These are phyloP conservation scores for Rubus idaeus DNA, from an alignment of 306 rosid species.

Conservation along the genomic window DNA sequence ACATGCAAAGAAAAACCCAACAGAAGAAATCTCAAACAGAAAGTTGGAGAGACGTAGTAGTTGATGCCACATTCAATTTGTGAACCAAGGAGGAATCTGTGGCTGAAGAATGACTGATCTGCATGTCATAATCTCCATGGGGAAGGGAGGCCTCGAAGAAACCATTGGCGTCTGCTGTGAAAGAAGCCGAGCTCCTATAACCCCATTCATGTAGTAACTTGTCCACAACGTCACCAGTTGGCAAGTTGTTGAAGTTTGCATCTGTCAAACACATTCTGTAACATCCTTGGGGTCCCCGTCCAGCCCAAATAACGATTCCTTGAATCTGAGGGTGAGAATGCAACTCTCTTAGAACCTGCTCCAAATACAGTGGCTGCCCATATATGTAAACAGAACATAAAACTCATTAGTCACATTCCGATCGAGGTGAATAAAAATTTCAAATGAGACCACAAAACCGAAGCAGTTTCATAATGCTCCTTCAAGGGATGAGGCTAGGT, in stretches of 20 bases:
- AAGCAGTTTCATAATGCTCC: too few species aligned
- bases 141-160: constrained; percentile 40
- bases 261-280: constrained; percentile 59
- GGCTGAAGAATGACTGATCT: constrained; percentile 24
- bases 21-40: too few species aligned
- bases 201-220: constrained; percentile 63
- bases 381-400: background rate
- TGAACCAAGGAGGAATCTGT: constrained; percentile 11
- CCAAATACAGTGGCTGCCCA: constrained; percentile 31
- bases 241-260: constrained; percentile 56
- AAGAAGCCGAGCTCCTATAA: background rate
- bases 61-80: constrained; percentile 7
- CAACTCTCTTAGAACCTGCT: constrained; percentile 57
- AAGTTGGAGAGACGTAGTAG: too few species aligned
- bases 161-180: constrained; percentile 33
- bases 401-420: too few species aligned
- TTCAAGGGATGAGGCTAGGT: too few species aligned
- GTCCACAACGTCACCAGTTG: constrained; percentile 71
- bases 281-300: constrained; percentile 51
- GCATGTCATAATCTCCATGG: constrained; percentile 49
- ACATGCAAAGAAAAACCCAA: too few species aligned
- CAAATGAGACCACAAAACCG: too few species aligned
- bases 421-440: too few species aligned
- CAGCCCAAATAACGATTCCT: constrained; percentile 72
- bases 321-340: constrained; percentile 58